A percentile compares a stretch with the other conserved stretches of the same genome.
Conservation (phyloP, 2,329 filamentous ascomycete genomes). For the Microascus cirrosus region DNA sequence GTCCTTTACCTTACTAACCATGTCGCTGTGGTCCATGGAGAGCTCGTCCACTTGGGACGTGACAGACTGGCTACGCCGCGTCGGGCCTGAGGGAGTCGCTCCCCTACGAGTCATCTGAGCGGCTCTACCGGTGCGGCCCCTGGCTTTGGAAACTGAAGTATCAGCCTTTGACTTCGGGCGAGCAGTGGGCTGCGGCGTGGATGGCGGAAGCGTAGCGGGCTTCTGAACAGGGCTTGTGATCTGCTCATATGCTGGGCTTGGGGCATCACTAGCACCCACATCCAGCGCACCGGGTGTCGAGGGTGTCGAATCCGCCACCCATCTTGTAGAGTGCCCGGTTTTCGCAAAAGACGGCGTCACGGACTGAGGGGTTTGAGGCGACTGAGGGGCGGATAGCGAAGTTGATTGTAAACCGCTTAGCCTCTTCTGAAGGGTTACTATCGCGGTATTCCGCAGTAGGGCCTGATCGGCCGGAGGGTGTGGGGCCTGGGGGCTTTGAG, state of each 20-base stretch:
- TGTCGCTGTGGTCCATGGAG: slow-evolving; percentile 27
- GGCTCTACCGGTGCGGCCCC: neutral
- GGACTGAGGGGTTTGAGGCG: slow-evolving; percentile 3
- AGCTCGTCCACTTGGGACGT: slow-evolving; percentile 36
- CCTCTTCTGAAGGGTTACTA: slow-evolving; percentile 1
- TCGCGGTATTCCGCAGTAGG: neutral
- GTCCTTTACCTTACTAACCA: slow-evolving; percentile 40
- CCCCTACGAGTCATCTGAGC: slow-evolving; percentile 3
- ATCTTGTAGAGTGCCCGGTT: slow-evolving; percentile 40
- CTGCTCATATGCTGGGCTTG: slow-evolving; percentile 46
- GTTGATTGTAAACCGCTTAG: neutral
- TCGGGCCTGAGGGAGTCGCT: slow-evolving; percentile 9
- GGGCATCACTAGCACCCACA: slow-evolving; percentile 19
- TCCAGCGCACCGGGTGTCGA: slow-evolving; percentile 38
- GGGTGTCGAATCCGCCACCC: slow-evolving; percentile 44
- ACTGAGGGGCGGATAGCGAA: slow-evolving; percentile 1
- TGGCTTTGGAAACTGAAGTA: slow-evolving; percentile 3
- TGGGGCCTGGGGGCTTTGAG: neutral
- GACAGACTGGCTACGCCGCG: slow-evolving; percentile 32
- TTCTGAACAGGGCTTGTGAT: slow-evolving; percentile 39
- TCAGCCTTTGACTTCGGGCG: slow-evolving; percentile 16
- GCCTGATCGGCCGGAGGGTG: neutral
- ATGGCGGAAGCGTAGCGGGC: slow-evolving; percentile 22
- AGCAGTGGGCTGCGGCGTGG: slow-evolving; percentile 14
- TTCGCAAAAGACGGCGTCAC: slow-evolving; percentile 15